These are phyloP conservation scores for Dentipellis fragilis DNA, from an alignment of 768 basidiomycete genomes.

Conservation along the genomic window DNA sequence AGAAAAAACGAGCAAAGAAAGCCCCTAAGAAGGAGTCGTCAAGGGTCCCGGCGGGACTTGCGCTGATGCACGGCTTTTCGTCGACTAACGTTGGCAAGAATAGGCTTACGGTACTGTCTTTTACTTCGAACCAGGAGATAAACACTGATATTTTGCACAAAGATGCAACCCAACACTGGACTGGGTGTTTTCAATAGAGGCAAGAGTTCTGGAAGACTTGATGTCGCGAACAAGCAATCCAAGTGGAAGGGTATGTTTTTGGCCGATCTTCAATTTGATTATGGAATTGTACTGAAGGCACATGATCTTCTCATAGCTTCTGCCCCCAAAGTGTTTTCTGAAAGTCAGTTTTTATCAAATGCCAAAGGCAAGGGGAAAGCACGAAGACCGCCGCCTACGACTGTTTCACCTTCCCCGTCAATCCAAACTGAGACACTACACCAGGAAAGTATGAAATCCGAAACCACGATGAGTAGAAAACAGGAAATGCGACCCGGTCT, in stretches of 20 bases:
- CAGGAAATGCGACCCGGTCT: no score
- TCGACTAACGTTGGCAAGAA: conserved; percentile 53
- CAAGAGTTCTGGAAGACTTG: conserved; percentile 42
- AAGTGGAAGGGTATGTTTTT: conserved; percentile 18
- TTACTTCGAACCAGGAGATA: neutral
- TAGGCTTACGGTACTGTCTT: conserved; percentile 44
- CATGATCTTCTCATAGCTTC: conserved; percentile 1
- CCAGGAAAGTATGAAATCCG: no score
- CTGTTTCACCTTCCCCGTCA: no score
- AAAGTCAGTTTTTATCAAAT: conserved; percentile 10
- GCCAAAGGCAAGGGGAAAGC: no score
- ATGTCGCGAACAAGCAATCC: conserved; percentile 17
- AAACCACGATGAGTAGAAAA: no score
- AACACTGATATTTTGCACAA: neutral
- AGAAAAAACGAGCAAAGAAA: conserved; percentile 13
- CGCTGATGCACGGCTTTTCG: conserved; percentile 59
- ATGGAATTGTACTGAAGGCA: neutral
- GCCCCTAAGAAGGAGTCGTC: conserved; percentile 18
- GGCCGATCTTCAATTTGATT: neutral
- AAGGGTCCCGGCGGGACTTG: conserved; percentile 39
- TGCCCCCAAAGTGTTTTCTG: conserved; percentile 14
- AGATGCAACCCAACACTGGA: conserved; percentile 35
- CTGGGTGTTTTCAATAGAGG: conserved; percentile 59
- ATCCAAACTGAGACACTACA: no score
- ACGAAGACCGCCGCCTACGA: no score